These are phyloP conservation scores for Solanum neorickii DNA, from an alignment of 257 asterid species.

Conservation along the genomic window DNA sequence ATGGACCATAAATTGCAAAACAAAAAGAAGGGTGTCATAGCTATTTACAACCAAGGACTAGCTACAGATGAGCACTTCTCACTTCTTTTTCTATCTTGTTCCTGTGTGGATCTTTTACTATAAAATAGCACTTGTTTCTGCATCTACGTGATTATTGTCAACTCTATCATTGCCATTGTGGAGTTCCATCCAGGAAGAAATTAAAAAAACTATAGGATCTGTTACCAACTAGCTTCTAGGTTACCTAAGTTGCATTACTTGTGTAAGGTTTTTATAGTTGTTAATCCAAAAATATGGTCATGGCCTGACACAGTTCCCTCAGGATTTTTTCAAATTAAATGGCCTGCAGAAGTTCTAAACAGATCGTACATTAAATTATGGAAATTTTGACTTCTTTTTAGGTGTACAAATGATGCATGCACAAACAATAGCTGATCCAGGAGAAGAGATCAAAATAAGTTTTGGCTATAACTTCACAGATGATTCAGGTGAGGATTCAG, in stretches of 20 bases:
- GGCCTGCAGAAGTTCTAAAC: not conserved
- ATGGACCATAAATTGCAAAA: not conserved
- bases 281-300: not conserved
- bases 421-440: slow-evolving; percentile 27
- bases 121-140: not conserved
- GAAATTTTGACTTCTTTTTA: slow-evolving; percentile 2
- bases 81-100: not conserved
- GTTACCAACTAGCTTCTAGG: not conserved
- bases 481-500: slow-evolving; percentile 30
- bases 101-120: not conserved
- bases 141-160: not conserved
- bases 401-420: slow-evolving; percentile 35
- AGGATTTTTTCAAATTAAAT: not conserved
- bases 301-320: not conserved
- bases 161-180: not conserved
- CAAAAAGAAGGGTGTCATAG: not conserved
- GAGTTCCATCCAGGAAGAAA: not conserved
- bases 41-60: not conserved
- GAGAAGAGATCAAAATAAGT: slow-evolving; percentile 64
- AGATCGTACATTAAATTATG: not conserved
- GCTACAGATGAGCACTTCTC: not conserved
- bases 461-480: slow-evolving; percentile 74
- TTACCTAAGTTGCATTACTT: not conserved
- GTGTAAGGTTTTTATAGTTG: not conserved
- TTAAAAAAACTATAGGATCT: not conserved